Evolutionary conservation across 352 stramenopile species (phyloP).

Genomic region (Blastocystis sp.): DNA sequence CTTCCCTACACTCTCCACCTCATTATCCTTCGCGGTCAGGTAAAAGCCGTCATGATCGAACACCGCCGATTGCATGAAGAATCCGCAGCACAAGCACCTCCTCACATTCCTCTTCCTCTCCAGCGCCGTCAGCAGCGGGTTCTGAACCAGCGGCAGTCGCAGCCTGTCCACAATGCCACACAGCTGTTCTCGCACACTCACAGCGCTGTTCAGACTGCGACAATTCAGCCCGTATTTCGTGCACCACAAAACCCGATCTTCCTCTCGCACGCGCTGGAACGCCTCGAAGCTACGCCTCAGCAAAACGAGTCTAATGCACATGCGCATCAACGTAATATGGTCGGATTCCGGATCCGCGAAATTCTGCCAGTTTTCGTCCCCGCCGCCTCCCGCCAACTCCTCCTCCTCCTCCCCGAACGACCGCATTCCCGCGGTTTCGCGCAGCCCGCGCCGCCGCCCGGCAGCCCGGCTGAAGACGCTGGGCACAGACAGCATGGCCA

Average conservation of each 20-base stretch:
- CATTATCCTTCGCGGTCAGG: slow-evolving; percentile 98
- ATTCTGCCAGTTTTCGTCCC: not conserved
- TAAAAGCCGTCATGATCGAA: slow-evolving; percentile 85
- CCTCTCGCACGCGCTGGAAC: slow-evolving; percentile 86
- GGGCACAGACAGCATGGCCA: slow-evolving; percentile 90
- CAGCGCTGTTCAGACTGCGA: slow-evolving; percentile 82
- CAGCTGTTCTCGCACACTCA: slow-evolving; percentile 91
- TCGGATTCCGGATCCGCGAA: slow-evolving; percentile 75
- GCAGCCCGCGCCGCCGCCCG: slow-evolving; percentile 70
- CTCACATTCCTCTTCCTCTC: slow-evolving; percentile 88
- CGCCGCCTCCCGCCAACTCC: not conserved
- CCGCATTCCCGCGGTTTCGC: not conserved
- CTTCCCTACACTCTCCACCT: slow-evolving; percentile 79
- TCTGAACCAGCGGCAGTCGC: slow-evolving; percentile 74
- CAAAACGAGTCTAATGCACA: slow-evolving; percentile 74
- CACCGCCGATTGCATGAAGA: slow-evolving; percentile 96
- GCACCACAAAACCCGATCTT: slow-evolving; percentile 86
- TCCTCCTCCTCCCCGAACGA: slow-evolving; percentile 3
- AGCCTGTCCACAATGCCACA: slow-evolving; percentile 80
- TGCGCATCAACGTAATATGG: slow-evolving; percentile 95
- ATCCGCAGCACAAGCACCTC: slow-evolving; percentile 86
- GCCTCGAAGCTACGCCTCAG: slow-evolving; percentile 76
- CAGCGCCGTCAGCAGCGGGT: slow-evolving; percentile 71
- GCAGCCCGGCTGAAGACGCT: slow-evolving; percentile 90
- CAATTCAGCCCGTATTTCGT: slow-evolving; percentile 95